Base-by-base conservation (phyloP, 2,329 filamentous ascomycete genomes). In the Periconia sp. region DNA sequence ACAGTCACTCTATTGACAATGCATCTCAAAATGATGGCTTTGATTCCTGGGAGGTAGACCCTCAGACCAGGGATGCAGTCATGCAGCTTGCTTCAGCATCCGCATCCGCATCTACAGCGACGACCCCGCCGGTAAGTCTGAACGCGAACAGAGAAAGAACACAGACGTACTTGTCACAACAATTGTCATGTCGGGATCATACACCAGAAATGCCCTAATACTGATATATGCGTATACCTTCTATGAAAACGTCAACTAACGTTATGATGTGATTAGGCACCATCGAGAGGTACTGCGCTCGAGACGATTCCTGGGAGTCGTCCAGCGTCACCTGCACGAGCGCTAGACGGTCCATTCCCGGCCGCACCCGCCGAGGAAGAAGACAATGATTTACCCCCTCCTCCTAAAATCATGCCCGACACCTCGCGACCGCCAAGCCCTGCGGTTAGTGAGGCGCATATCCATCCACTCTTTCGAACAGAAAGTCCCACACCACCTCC, bases 381-480 rank as follows among this genome's bases (percentile, higher is more conserved):
- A 18, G 33, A 28, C 17, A 58, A 54, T 22, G 55, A 69, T 56
- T 3, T 73, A 61, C 36, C 52, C 23, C 58, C 57, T 12, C 65
- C 66, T 13, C 66, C 65, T 1, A 68, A 54, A 28, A 56, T 68
- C 50, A 58, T 64, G 40, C 57, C 58, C 4, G 66, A 68, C 38
- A 49, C 47, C 5, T 67, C 66, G 11, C 63, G 65, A 22, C 68
- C 73, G 18, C 63, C 61, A 5, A 73, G 69, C 35, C 72, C 70
- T 19, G 61, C 56, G 36, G 54, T 68, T 12, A 78, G 77, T 57
- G 86, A 91, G 64, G 77, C 83, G 3, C 83, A 90, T 60, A 90
- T 91, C 32, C 88, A 92, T 65, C 88, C 88, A 7, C 77, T 92
- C 3, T 91, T 92, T 73, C 79, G 88, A 46, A 85, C 84, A 5